A percentile compares a stretch with the other conserved stretches of the same genome.
Evolutionary conservation across 202 grass and related monocot species (phyloP).

Genomic region (Saccharum hybrid): DNA sequence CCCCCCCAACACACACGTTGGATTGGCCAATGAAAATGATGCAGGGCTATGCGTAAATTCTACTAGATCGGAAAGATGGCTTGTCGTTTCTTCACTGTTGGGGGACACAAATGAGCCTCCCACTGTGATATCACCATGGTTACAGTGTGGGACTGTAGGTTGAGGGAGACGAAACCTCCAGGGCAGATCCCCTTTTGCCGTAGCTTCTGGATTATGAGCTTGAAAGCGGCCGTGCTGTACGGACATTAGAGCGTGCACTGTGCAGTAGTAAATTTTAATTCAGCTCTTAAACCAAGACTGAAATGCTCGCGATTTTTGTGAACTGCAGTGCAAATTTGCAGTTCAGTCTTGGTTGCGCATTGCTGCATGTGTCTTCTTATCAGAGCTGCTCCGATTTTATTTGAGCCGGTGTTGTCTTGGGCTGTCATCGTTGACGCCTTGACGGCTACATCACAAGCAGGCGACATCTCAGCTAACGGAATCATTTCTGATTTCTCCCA

Average conservation of each 20-base stretch:
- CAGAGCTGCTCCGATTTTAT: background rate
- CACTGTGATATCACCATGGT: background rate
- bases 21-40: background rate
- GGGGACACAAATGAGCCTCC: slow-evolving; percentile 4
- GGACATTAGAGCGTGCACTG: background rate
- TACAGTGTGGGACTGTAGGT: slow-evolving; percentile 2
- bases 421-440: slow-evolving; percentile 31
- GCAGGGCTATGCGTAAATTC: background rate
- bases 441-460: slow-evolving; percentile 27
- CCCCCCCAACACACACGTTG: no score
- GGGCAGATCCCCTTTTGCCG: background rate
- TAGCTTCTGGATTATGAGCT: background rate
- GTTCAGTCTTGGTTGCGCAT: background rate
- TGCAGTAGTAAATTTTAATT: background rate
- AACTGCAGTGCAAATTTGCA: background rate
- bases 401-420: slow-evolving; percentile 15
- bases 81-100: slow-evolving; percentile 1
- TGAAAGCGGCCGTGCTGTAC: slow-evolving; percentile 1
- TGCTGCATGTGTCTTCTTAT: background rate
- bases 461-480: slow-evolving; percentile 61
- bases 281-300: background rate
- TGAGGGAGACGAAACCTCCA: slow-evolving; percentile 12
- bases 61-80: background rate
- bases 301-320: background rate
- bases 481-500: slow-evolving; percentile 60